Conservation (phyloP, 306 rosid species). For the Sesbania bispinosa region DNA sequence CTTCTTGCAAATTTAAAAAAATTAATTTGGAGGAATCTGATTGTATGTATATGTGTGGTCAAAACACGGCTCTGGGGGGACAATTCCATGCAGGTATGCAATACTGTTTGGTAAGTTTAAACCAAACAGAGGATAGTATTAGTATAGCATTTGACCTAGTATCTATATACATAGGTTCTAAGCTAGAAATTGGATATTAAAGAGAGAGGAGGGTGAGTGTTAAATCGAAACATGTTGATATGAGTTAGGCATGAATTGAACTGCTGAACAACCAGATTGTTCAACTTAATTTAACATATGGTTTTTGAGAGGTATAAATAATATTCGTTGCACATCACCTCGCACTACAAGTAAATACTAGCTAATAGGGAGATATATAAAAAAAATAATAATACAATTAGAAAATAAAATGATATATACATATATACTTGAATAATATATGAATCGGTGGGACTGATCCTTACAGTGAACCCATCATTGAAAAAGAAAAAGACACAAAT, state of each 20-base stretch:
- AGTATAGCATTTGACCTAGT: slow-evolving; percentile 34
- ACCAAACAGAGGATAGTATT: neutral
- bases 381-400: neutral
- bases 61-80: slow-evolving; percentile 29
- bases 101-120: neutral
- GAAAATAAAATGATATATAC: neutral
- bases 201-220: slow-evolving; percentile 4
- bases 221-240: neutral
- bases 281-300: slow-evolving; percentile 14
- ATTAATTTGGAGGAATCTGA: neutral
- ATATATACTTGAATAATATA: too few relatives aligned
- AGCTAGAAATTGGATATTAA: neutral
- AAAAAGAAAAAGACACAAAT: neutral
- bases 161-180: neutral
- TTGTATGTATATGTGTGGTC: slow-evolving; percentile 14
- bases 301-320: neutral
- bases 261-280: neutral
- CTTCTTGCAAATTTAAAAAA: neutral
- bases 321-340: neutral
- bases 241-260: slow-evolving; percentile 26
- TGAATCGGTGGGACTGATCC: slow-evolving; percentile 12
- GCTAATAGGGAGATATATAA: neutral
- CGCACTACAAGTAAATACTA: neutral
- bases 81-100: slow-evolving; percentile 5
- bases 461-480: neutral